A percentile compares a stretch with the other conserved stretches of the same genome.
These are phyloP conservation scores for Solanum sitiens DNA, from an alignment of 257 asterid species.

Conservation along the genomic window DNA sequence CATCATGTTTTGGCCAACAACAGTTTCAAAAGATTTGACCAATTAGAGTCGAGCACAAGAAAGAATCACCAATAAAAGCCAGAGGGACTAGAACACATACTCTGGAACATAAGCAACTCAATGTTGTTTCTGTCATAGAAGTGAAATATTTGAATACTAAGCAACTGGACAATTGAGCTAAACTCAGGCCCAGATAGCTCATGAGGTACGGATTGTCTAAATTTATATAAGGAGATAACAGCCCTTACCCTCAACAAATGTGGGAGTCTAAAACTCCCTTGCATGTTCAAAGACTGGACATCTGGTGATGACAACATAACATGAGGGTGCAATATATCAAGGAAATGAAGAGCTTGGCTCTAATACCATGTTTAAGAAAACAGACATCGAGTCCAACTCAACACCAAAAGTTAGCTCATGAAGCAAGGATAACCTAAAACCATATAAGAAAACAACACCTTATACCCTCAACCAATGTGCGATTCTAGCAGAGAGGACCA, in stretches of 20 bases:
- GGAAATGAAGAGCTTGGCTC: neutral
- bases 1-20: neutral
- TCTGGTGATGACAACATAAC: neutral
- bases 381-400: neutral
- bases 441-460: neutral
- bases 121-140: neutral
- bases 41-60: neutral
- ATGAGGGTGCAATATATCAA: neutral
- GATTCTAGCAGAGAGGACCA: neutral
- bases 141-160: neutral
- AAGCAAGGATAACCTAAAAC: neutral
- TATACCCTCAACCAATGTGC: neutral
- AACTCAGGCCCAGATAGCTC: neutral
- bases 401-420: neutral
- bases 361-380: neutral
- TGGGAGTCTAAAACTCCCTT: neutral
- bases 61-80: neutral
- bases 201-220: neutral
- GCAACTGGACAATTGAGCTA: neutral
- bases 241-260: neutral
- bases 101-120: neutral
- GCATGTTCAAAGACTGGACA: neutral
- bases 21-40: neutral
- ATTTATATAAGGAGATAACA: neutral
- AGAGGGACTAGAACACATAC: neutral